Percentiles rank a stretch among this genome's conserved stretches.
Conservation (phyloP, 1,284 basidiomycete genomes). For the Schizophyllum commune region DNA sequence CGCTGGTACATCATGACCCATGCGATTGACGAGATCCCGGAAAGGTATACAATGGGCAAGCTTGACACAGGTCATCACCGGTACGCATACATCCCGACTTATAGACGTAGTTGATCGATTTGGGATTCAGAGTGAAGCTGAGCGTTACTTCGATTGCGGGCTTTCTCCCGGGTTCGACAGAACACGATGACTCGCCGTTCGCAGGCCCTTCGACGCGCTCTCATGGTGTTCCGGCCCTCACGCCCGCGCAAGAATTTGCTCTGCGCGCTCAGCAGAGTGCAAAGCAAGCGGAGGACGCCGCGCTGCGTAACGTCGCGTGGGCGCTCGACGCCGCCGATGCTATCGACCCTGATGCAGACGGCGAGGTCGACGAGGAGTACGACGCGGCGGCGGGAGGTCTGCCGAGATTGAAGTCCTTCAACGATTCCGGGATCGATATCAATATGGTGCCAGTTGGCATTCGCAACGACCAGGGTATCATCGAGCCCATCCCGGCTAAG, state of each 20-base stretch:
- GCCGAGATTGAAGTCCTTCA: slow-evolving; percentile 17
- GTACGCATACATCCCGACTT: slow-evolving; percentile 23
- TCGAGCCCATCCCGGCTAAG: slow-evolving; percentile 33
- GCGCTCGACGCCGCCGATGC: slow-evolving; percentile 35
- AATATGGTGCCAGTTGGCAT: slow-evolving; percentile 37
- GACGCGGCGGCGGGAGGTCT: slow-evolving; percentile 30
- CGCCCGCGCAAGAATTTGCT: slow-evolving; percentile 47
- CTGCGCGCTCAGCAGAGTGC: slow-evolving; percentile 46
- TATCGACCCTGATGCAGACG: slow-evolving; percentile 38
- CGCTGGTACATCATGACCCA: slow-evolving; percentile 76
- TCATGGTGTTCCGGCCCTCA: slow-evolving; percentile 30
- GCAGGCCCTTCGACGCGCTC: slow-evolving; percentile 35
- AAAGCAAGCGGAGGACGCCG: slow-evolving; percentile 40
- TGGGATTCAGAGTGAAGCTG: slow-evolving; percentile 46
- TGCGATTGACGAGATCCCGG: slow-evolving; percentile 56
- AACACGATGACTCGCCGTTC: slow-evolving; percentile 52
- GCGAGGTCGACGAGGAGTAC: slow-evolving; percentile 40
- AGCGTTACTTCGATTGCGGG: slow-evolving; percentile 63
- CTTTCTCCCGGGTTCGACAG: slow-evolving; percentile 57
- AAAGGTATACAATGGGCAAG: slow-evolving; percentile 59
- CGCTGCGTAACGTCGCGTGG: slow-evolving; percentile 41
- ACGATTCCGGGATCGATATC: slow-evolving; percentile 6
- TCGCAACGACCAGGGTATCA: slow-evolving; percentile 35
- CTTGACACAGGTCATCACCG: slow-evolving; percentile 65
- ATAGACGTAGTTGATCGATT: too few species aligned